Evolutionary conservation across 805 yeast genomes (phyloP), one percentile per base, ranked within the genome.

Genomic region (Blastobotrys parvus): DNA sequence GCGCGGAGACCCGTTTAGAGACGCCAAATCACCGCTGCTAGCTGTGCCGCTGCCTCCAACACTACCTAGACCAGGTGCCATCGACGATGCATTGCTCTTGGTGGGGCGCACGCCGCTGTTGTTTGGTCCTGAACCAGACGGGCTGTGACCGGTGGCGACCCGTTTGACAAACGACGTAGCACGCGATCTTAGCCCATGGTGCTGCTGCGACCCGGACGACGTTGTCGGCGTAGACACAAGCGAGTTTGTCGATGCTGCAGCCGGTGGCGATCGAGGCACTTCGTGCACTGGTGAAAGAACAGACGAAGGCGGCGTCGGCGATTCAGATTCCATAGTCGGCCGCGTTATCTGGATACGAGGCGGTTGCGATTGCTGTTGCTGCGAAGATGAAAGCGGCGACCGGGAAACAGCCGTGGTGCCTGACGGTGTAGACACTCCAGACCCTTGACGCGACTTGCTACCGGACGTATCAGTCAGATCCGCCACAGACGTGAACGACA

Each of bases 401-500:
- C 10, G 11, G 29, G 7, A 8, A 7, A 25, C 29, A 25, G 29
- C 29, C 7, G 7, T 7, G n/a, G n/a, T n/a, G n/a, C n/a, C n/a
- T n/a, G n/a, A n/a, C n/a, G n/a, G n/a, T n/a, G n/a, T n/a, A 25
- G 29, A 25, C 11, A 25, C 10, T 11, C 29, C 10, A 11, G 10
- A 8, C 10, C 29, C 29, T n/a, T n/a, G n/a, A 8, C 29, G 7
- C 7, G 29, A 25, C 7, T 25, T 25, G 11, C 10, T 8, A 25
- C 29, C 29, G 11, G 29, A 25, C 11, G 7, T 25, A 17, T 40
- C 47, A 10, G 50, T 43, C 35, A 58, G 45, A 32, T 57, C 58
- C 21, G 48, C 49, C 18, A 54, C 47, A 21, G 58, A 49, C 2
- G 61, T 61, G 51, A 63, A 65, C 22, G 58, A 48, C 15, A 55